Conservation (phyloP, 2,329 filamentous ascomycete species). For the Penicillium italicum region DNA sequence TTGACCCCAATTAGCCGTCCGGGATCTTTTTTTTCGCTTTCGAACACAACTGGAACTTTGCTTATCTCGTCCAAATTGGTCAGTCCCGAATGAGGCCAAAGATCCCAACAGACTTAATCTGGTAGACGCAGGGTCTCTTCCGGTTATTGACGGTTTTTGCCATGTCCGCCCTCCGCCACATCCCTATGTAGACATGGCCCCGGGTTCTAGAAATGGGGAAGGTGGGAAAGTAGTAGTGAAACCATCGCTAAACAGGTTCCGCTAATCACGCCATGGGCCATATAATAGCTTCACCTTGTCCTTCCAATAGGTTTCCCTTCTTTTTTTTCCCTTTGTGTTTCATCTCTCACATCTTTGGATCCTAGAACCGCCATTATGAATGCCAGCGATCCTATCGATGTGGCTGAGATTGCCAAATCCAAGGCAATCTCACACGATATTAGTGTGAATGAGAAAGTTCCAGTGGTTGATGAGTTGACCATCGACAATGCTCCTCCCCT, state of each 20-base stretch:
- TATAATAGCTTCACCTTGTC: not conserved
- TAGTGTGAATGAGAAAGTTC: conserved; percentile 12
- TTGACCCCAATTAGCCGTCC: not conserved
- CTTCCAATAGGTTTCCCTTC: not conserved
- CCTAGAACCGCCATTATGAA: conserved; percentile 20
- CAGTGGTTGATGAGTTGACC: conserved; percentile 1
- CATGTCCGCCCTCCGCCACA: not conserved
- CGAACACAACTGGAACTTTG: not conserved
- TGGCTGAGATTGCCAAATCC: conserved; percentile 26
- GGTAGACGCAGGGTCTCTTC: conserved; percentile 8
- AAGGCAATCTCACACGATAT: conserved; percentile 19
- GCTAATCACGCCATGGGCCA: not conserved
- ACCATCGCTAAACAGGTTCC: not conserved
- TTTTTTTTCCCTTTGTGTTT: not conserved
- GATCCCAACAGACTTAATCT: not conserved
- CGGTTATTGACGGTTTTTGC: conserved; percentile 12
- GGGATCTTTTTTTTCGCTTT: not conserved
- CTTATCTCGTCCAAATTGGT: not conserved
- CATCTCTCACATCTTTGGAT: not conserved
- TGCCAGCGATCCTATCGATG: conserved; percentile 25
- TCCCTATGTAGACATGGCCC: conserved; percentile 3
- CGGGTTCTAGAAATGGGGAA: conserved; percentile 1
- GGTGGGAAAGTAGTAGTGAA: not conserved
- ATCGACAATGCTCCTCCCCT: conserved; percentile 10
- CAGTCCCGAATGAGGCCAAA: not conserved